phyloP scores from a whole-genome alignment of 2,329 filamentous ascomycete species.

The Sporothrix sp. region DNA sequence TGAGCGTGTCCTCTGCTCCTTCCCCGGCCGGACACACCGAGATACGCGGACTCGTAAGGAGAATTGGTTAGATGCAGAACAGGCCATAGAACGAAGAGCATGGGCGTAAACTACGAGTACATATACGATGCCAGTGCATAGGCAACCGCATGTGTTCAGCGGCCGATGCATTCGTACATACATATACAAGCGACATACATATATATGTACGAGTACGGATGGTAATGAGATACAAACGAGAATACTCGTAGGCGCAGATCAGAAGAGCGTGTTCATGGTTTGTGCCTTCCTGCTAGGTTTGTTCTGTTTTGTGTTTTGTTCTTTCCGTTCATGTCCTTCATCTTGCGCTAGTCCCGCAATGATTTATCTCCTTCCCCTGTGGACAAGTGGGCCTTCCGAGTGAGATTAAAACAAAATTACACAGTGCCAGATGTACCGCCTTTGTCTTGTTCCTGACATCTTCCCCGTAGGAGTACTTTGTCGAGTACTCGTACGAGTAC shows the following conservation, averaged over 20 bases:
- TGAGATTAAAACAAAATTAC: slow-evolving; percentile 19
- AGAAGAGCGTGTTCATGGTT: neutral
- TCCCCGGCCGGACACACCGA: neutral
- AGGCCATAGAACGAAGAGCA: too few relatives aligned
- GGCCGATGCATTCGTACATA: too few relatives aligned
- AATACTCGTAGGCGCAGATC: too few relatives aligned
- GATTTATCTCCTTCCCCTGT: too few relatives aligned
- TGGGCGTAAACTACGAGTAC: too few relatives aligned
- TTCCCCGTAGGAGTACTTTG: too few relatives aligned
- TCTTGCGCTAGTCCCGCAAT: neutral
- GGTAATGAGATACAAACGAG: neutral
- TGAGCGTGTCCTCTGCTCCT: neutral
- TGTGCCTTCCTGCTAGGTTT: slow-evolving; percentile 4
- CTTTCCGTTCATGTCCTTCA: neutral
- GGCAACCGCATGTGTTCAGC: too few relatives aligned
- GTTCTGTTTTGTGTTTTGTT: neutral
- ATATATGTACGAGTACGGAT: neutral
- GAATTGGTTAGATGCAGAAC: slow-evolving; percentile 1
- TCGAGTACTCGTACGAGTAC: too few relatives aligned
- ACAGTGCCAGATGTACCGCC: slow-evolving; percentile 4
- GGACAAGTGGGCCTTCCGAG: slow-evolving; percentile 12
- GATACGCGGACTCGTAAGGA: slow-evolving; percentile 8
- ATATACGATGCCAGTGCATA: too few relatives aligned
- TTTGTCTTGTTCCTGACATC: neutral
- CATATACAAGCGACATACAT: too few relatives aligned